Conservation (phyloP, 2,329 filamentous ascomycete genomes). For the Sclerotinia spermophila region DNA sequence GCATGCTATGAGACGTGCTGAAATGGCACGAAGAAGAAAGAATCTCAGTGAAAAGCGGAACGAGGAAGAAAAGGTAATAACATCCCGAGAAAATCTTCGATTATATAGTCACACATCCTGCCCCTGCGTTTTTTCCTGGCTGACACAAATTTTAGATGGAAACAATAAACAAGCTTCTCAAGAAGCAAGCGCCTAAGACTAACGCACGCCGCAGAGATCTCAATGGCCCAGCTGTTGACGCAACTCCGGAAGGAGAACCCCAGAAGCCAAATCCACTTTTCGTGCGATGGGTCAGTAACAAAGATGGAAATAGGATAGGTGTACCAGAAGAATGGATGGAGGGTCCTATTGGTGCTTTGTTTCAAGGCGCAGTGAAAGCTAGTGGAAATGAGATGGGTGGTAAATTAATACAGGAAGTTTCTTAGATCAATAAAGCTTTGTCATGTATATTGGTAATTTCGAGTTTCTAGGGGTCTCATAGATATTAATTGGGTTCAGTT, state of each 20-base stretch:
- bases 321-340: slow-evolving; percentile 67
- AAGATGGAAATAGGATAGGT: slow-evolving; percentile 58
- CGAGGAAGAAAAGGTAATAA: slow-evolving; percentile 66
- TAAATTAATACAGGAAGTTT: slow-evolving; percentile 38
- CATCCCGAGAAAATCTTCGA: background rate
- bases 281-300: slow-evolving; percentile 68
- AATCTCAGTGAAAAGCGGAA: slow-evolving; percentile 74
- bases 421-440: slow-evolving; percentile 14
- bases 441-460: background rate
- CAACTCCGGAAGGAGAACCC: slow-evolving; percentile 45
- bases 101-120: slow-evolving; percentile 2
- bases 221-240: slow-evolving; percentile 43
- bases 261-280: slow-evolving; percentile 57
- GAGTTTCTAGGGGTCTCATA: background rate
- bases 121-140: background rate
- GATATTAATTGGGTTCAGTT: background rate
- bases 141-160: slow-evolving; percentile 58
- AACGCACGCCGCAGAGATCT: slow-evolving; percentile 45
- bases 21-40: slow-evolving; percentile 71
- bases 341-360: slow-evolving; percentile 58
- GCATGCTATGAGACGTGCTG: slow-evolving; percentile 66
- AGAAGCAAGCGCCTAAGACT: slow-evolving; percentile 78
- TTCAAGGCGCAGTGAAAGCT: slow-evolving; percentile 40
- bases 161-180: slow-evolving; percentile 85
- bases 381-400: slow-evolving; percentile 25